Conservation (phyloP, 2,329 filamentous ascomycete species). For the Hypoxylon sp. region DNA sequence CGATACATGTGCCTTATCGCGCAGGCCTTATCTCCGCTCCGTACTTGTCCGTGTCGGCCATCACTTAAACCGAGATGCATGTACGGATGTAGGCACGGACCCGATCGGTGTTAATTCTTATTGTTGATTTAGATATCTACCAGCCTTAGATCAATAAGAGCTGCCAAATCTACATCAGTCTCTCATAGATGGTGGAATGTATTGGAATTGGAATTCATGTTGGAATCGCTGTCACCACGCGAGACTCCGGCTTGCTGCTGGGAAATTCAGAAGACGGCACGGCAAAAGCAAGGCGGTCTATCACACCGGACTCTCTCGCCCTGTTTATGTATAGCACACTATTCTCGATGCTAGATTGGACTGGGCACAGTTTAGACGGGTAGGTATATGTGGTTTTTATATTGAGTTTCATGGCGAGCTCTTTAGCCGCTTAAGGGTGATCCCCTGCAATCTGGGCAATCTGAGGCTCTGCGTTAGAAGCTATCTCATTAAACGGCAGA, state of each 20-base stretch:
- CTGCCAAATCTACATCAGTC: not conserved
- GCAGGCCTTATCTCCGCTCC: constrained; percentile 29
- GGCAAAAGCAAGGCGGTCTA: not conserved
- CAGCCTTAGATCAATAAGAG: too few species aligned
- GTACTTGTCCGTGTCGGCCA: constrained; percentile 23
- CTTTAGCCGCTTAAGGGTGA: constrained; percentile 16
- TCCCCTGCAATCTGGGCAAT: constrained; percentile 32
- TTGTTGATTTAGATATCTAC: not conserved
- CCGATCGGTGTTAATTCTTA: not conserved
- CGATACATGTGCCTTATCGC: constrained; percentile 29
- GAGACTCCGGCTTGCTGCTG: not conserved
- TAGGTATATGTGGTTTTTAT: not conserved
- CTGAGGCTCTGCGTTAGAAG: constrained; percentile 31
- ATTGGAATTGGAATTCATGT: not conserved
- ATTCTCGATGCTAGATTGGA: too few species aligned
- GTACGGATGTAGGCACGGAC: not conserved
- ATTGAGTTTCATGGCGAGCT: constrained; percentile 6
- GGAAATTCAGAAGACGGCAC: not conserved
- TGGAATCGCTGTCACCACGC: too few species aligned
- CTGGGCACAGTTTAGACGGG: too few species aligned
- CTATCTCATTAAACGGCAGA: constrained; percentile 19
- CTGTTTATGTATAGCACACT: not conserved
- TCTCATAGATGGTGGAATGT: too few species aligned
- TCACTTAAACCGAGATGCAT: not conserved
- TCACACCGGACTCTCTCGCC: not conserved